phyloP scores from a whole-genome alignment of 2,329 filamentous ascomycete species.

The Aspergillus jensenii region DNA sequence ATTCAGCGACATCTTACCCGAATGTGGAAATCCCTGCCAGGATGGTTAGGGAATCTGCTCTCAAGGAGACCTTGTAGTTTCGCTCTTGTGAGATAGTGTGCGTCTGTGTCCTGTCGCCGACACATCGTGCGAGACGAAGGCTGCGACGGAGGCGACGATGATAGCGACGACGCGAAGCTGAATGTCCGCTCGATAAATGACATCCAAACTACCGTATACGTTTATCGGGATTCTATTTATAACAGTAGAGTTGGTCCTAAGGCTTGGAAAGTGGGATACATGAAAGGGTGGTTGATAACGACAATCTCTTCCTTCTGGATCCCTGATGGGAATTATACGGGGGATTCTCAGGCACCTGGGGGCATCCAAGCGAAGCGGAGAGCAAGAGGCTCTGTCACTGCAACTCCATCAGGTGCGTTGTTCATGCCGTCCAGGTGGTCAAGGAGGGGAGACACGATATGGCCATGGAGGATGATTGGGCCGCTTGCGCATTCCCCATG shows the following conservation, averaged over 20 bases:
- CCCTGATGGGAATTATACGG: slow-evolving; percentile 1
- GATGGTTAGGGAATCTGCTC: slow-evolving; percentile 19
- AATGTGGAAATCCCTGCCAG: slow-evolving; percentile 21
- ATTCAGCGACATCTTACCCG: slow-evolving; percentile 12
- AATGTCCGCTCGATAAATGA: slow-evolving; percentile 1
- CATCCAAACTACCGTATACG: not conserved
- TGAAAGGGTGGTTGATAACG: not conserved
- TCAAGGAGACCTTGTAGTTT: slow-evolving; percentile 21
- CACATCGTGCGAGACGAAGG: not conserved
- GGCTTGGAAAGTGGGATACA: not conserved
- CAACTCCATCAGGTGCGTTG: not conserved
- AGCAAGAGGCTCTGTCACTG: slow-evolving; percentile 8
- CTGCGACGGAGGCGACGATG: slow-evolving; percentile 2
- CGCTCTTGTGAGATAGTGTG: slow-evolving; percentile 16
- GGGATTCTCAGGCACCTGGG: not conserved
- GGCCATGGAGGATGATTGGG: not conserved
- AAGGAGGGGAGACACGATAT: slow-evolving; percentile 2
- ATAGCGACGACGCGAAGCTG: slow-evolving; percentile 6
- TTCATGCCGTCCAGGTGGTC: not conserved
- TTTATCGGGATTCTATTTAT: not conserved
- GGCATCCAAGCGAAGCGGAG: not conserved
- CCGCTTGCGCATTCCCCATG: not conserved
- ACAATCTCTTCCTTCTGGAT: slow-evolving; percentile 1
- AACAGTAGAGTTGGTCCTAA: not conserved
- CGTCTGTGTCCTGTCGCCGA: slow-evolving; percentile 15